These are phyloP conservation scores for Tricladium varicosporioides DNA, from an alignment of 2,329 filamentous ascomycete species.

Conservation along the genomic window DNA sequence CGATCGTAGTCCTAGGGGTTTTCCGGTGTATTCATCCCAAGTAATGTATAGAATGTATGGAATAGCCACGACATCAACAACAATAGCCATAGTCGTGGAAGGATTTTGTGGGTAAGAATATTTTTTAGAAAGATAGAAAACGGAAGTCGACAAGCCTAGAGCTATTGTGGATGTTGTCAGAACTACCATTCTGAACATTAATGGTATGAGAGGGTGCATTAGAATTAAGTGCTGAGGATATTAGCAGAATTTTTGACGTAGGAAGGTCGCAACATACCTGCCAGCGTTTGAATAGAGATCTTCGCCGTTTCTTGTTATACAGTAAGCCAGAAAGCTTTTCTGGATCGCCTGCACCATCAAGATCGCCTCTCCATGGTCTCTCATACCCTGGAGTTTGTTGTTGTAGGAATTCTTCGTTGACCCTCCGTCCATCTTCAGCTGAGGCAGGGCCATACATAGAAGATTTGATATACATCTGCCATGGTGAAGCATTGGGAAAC, in stretches of 20 bases:
- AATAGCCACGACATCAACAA: constrained; percentile 84
- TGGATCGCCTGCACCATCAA: constrained; percentile 26
- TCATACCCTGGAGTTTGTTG: constrained; percentile 34
- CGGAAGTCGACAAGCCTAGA: constrained; percentile 72
- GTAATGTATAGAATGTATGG: constrained; percentile 93
- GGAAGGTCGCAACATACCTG: constrained; percentile 24
- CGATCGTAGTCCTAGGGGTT: constrained; percentile 82
- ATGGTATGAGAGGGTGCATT: constrained; percentile 68
- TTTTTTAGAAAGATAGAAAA: constrained; percentile 54
- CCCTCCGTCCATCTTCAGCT: constrained; percentile 28
- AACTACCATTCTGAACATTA: constrained; percentile 78
- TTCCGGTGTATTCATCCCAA: constrained; percentile 93
- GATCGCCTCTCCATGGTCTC: constrained; percentile 35
- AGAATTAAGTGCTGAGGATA: constrained; percentile 28
- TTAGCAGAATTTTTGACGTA: constrained; percentile 8
- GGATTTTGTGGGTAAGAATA: constrained; percentile 56
- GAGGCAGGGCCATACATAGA: constrained; percentile 31
- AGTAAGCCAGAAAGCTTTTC: constrained; percentile 30
- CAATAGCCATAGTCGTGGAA: constrained; percentile 84
- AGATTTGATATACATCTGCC: constrained; percentile 32
- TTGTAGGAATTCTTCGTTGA: constrained; percentile 29
- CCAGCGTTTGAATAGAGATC: constrained; percentile 23
- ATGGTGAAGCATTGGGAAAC: constrained; percentile 24
- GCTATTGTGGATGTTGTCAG: constrained; percentile 80
- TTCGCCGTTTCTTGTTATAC: constrained; percentile 29